A percentile compares a stretch with the other conserved stretches of the same genome.
phyloP scores from a whole-genome alignment of 2,329 filamentous ascomycete species.

The Sclerotinia glacialis region DNA sequence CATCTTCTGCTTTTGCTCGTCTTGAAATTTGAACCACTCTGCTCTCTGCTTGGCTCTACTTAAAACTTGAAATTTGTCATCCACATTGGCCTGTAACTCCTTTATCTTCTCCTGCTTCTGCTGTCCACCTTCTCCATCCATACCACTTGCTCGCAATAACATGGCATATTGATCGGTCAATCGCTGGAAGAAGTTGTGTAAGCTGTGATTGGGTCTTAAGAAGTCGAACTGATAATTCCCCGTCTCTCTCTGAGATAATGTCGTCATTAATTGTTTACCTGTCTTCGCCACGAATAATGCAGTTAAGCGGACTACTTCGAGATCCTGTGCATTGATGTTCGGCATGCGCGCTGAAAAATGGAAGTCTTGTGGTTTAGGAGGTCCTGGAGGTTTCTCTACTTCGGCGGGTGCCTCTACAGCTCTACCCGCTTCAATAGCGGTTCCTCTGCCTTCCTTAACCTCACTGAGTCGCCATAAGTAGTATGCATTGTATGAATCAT shows the following conservation, averaged over 20 bases:
- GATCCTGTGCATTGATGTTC: conserved; percentile 91
- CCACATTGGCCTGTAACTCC: conserved; percentile 70
- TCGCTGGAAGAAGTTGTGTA: conserved; percentile 92
- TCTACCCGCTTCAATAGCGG: conserved; percentile 72
- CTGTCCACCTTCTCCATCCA: conserved; percentile 60
- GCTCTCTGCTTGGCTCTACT: conserved; percentile 79
- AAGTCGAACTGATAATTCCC: conserved; percentile 97
- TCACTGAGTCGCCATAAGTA: conserved; percentile 90
- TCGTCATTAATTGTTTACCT: conserved; percentile 86
- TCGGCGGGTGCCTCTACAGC: conserved; percentile 58
- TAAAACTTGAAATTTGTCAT: conserved; percentile 77
- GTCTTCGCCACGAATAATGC: conserved; percentile 92
- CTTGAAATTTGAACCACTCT: conserved; percentile 81
- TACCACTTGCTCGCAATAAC: conserved; percentile 65
- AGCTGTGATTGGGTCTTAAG: conserved; percentile 87
- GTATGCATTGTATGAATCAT: conserved; percentile 82
- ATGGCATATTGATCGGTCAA: conserved; percentile 92
- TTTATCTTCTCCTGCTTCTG: conserved; percentile 69
- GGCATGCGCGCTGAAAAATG: conserved; percentile 96
- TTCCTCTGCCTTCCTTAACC: conserved; percentile 79
- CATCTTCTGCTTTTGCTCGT: conserved; percentile 81
- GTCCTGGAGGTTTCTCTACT: conserved; percentile 71
- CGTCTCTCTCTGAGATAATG: conserved; percentile 81
- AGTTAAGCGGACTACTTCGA: conserved; percentile 71
- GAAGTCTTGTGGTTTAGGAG: conserved; percentile 81